phyloP scores from a whole-genome alignment of 768 basidiomycete species.

The Imleria badia region DNA sequence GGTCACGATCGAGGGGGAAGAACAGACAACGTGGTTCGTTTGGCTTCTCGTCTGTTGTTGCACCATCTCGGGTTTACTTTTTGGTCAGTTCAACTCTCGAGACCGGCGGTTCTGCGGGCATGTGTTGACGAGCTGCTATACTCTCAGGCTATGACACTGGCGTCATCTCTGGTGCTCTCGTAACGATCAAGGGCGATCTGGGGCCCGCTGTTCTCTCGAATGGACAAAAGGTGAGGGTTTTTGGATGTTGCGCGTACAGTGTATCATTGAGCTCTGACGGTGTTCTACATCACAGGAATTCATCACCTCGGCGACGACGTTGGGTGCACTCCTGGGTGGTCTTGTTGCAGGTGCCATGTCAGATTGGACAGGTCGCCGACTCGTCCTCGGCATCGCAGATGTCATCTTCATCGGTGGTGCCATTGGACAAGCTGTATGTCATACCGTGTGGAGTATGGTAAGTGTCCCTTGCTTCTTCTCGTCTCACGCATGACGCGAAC shows the following conservation, averaged over 20 bases:
- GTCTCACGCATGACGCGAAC: not conserved
- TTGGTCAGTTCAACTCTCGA: constrained; percentile 50
- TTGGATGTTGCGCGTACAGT: not conserved
- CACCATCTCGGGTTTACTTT: constrained; percentile 74
- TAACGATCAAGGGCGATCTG: constrained; percentile 67
- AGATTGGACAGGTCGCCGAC: constrained; percentile 67
- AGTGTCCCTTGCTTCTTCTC: constrained; percentile 2
- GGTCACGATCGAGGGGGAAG: constrained; percentile 64
- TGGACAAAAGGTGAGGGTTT: constrained; percentile 54
- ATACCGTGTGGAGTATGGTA: constrained; percentile 71
- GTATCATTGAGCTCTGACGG: not conserved
- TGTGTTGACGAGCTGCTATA: not conserved
- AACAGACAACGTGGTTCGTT: constrained; percentile 68
- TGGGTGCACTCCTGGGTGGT: constrained; percentile 77
- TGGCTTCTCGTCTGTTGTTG: constrained; percentile 75
- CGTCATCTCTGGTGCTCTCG: constrained; percentile 78
- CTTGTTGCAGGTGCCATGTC: constrained; percentile 66
- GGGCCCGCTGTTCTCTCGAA: constrained; percentile 56
- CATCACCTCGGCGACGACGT: constrained; percentile 76
- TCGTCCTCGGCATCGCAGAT: constrained; percentile 66
- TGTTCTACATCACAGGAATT: constrained; percentile 52
- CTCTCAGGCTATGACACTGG: constrained; percentile 75
- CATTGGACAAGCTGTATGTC: constrained; percentile 66
- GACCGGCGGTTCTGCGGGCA: not conserved
- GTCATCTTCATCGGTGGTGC: constrained; percentile 75